Evolutionary conservation across 305 asterid species (phyloP).

Genomic region (Solanum hybrid): DNA sequence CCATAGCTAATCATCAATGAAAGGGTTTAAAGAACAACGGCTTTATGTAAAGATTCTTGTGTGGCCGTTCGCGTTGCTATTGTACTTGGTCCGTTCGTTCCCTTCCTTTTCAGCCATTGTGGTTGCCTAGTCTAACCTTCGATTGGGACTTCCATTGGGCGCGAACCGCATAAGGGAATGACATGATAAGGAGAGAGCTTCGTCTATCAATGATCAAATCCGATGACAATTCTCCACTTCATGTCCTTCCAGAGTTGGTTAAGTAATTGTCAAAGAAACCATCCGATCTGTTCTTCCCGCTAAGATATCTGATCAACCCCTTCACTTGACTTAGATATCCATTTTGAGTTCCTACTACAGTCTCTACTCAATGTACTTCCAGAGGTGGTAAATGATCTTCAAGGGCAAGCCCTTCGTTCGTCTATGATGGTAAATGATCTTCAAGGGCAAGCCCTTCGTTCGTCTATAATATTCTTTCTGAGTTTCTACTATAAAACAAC

Average conservation of each 20-base stretch:
- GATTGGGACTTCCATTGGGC: neutral
- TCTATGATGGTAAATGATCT: neutral
- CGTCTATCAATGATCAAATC: neutral
- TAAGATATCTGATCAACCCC: neutral
- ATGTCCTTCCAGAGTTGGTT: neutral
- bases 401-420: neutral
- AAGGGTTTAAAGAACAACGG: neutral
- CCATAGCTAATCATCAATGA: neutral
- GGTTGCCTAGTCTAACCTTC: neutral
- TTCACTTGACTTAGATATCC: neutral
- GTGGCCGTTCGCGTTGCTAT: neutral
- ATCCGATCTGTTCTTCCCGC: neutral
- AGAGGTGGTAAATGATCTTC: neutral
- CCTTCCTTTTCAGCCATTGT: neutral
- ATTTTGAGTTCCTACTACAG: neutral
- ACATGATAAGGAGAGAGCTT: neutral
- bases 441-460: neutral
- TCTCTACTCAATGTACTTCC: neutral
- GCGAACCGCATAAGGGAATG: neutral
- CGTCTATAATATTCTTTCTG: neutral
- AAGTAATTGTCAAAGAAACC: neutral
- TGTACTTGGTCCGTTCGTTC: neutral
- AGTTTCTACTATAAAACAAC: slow-evolving; percentile 6
- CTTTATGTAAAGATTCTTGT: neutral
- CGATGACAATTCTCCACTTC: neutral